Conservation (phyloP, 2,329 filamentous ascomycete genomes). For the Fusarium xylarioides region DNA sequence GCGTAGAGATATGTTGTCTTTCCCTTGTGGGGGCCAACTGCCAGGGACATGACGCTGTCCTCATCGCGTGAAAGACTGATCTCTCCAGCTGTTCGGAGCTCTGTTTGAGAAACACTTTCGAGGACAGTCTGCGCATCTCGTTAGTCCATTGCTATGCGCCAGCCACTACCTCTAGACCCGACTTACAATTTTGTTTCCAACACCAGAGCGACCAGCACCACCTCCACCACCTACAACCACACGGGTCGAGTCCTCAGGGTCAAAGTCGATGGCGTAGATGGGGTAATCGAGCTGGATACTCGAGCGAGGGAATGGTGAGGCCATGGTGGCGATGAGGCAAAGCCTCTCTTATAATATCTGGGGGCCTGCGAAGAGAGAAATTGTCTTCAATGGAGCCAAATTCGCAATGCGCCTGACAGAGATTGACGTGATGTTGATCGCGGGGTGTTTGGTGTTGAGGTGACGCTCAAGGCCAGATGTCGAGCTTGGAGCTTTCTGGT, state of each 20-base stretch:
- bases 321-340: constrained; percentile 45
- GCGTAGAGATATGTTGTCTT: constrained; percentile 69
- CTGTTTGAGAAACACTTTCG: constrained; percentile 71
- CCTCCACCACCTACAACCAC: constrained; percentile 89
- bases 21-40: constrained; percentile 68
- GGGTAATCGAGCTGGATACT: constrained; percentile 81
- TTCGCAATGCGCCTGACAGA: constrained; percentile 3
- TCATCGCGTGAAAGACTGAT: constrained; percentile 83
- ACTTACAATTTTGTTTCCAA: constrained; percentile 86
- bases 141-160: constrained; percentile 7
- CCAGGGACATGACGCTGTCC: constrained; percentile 88
- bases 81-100: constrained; percentile 73
- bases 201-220: constrained; percentile 80
- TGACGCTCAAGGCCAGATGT: constrained; percentile 42
- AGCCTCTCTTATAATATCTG: constrained; percentile 8
- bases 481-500: constrained; percentile 34
- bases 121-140: constrained; percentile 68
- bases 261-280: constrained; percentile 88
- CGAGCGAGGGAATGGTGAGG: constrained; percentile 57
- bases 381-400: not conserved
- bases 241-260: constrained; percentile 78
- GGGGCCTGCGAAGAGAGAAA: not conserved
- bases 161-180: not conserved
- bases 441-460: constrained; percentile 24
- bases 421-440: constrained; percentile 20